phyloP scores from a whole-genome alignment of 768 basidiomycete genomes.

The Termitomyces sp. region DNA sequence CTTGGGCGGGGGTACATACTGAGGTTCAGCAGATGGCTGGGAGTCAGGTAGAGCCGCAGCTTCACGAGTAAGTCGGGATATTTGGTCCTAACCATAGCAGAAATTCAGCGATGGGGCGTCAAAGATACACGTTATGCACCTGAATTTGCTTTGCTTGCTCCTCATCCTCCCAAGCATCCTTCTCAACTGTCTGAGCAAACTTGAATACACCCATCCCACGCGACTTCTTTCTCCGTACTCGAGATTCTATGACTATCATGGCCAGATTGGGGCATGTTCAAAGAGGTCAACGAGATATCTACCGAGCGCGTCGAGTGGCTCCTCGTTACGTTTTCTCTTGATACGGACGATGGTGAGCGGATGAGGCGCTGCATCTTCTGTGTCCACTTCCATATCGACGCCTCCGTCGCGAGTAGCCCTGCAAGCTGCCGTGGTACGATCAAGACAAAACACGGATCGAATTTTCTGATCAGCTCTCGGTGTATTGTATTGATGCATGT shows the following conservation, averaged over 20 bases:
- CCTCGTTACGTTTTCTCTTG: slow-evolving; percentile 79
- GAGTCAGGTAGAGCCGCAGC: slow-evolving; percentile 19
- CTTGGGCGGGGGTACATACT: slow-evolving; percentile 14
- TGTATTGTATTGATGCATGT: background rate
- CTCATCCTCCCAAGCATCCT: slow-evolving; percentile 63
- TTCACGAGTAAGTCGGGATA: slow-evolving; percentile 49
- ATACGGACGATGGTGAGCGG: slow-evolving; percentile 74
- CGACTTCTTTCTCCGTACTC: slow-evolving; percentile 57
- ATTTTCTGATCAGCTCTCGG: too few species aligned
- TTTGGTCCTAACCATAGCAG: slow-evolving; percentile 42
- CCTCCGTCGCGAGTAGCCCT: background rate
- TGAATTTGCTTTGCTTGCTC: slow-evolving; percentile 55
- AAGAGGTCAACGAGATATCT: slow-evolving; percentile 20
- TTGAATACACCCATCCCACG: slow-evolving; percentile 65
- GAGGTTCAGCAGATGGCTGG: slow-evolving; percentile 7
- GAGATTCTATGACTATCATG: slow-evolving; percentile 46
- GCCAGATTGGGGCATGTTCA: slow-evolving; percentile 10
- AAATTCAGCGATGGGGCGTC: background rate
- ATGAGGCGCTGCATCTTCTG: slow-evolving; percentile 24
- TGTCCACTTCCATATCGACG: slow-evolving; percentile 25
- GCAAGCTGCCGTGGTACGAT: background rate
- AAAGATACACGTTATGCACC: slow-evolving; percentile 32
- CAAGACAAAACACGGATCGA: background rate
- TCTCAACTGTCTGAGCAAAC: slow-evolving; percentile 77
- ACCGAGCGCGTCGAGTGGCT: slow-evolving; percentile 81